These are phyloP conservation scores for Primulina huaijiensis DNA, from an alignment of 257 asterid genomes.

Conservation along the genomic window DNA sequence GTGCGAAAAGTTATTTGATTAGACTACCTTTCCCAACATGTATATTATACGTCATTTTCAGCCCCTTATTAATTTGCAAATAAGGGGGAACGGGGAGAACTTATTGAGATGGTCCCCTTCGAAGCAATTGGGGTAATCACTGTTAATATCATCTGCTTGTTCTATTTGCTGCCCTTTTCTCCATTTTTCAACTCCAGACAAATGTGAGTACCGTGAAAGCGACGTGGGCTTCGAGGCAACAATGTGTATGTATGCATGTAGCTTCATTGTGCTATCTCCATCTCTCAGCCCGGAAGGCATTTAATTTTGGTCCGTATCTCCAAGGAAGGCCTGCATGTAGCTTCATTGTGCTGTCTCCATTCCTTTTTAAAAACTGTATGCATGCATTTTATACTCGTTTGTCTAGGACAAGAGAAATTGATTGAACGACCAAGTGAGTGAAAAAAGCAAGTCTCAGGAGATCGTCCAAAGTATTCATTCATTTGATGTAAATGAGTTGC, in stretches of 20 bases:
- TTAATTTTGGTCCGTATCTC: not conserved
- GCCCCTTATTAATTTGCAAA: not conserved
- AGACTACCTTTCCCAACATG: not conserved
- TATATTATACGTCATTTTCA: conserved; percentile 4
- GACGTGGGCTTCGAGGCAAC: conserved; percentile 1
- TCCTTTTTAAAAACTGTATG: not conserved
- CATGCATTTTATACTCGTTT: too few species aligned
- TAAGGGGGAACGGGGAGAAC: conserved; percentile 22
- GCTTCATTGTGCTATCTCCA: conserved; percentile 4
- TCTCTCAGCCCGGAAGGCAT: not conserved
- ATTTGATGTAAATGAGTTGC: too few species aligned
- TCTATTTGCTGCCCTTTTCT: conserved; percentile 19
- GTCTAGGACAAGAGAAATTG: too few species aligned
- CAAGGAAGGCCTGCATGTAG: not conserved
- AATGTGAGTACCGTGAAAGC: not conserved
- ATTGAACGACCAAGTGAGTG: too few species aligned
- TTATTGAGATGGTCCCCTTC: conserved; percentile 39
- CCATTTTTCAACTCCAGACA: not conserved
- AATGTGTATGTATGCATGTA: not conserved
- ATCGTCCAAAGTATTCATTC: too few species aligned
- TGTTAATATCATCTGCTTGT: conserved; percentile 16
- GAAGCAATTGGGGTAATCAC: conserved; percentile 20
- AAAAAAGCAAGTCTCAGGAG: too few species aligned
- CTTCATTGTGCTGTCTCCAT: too few species aligned
- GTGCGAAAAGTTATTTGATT: too few species aligned